Percentiles rank a stretch among this genome's conserved stretches.
Evolutionary conservation across 352 stramenopile genomes (phyloP).

Genomic region (Peronospora belbahrii): DNA sequence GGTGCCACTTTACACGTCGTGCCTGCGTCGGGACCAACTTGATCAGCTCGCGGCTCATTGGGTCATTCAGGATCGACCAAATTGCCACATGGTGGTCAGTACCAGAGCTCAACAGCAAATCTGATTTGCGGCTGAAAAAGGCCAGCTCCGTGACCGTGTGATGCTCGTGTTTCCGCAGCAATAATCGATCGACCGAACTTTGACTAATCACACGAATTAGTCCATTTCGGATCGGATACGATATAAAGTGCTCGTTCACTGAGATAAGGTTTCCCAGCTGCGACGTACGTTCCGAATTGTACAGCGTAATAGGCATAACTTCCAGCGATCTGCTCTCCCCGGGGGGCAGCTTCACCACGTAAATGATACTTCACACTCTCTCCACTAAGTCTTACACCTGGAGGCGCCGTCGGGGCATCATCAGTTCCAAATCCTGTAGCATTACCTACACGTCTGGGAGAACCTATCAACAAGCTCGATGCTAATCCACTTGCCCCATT

Average conservation of each 20-base stretch:
- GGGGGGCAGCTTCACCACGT: constrained; percentile 28
- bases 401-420: constrained; percentile 20
- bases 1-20: constrained; percentile 78
- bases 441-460: constrained; percentile 27
- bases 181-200: constrained; percentile 59
- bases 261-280: constrained; percentile 68
- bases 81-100: constrained; percentile 72
- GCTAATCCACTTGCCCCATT: constrained; percentile 33
- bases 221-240: constrained; percentile 79
- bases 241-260: constrained; percentile 81
- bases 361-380: constrained; percentile 49
- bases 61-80: constrained; percentile 57
- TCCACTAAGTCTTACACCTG: constrained; percentile 39
- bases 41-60: constrained; percentile 59
- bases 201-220: constrained; percentile 81
- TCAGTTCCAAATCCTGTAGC: constrained; percentile 14
- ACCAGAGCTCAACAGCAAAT: constrained; percentile 57
- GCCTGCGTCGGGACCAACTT: constrained; percentile 50
- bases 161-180: constrained; percentile 71
- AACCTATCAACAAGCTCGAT: constrained; percentile 36
- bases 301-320: constrained; percentile 79
- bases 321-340: constrained; percentile 57
- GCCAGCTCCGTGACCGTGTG: constrained; percentile 62
- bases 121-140: constrained; percentile 67
- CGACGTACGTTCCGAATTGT: constrained; percentile 67